phyloP scores from a whole-genome alignment of 768 basidiomycete species.

The Phallus indusiatus region DNA sequence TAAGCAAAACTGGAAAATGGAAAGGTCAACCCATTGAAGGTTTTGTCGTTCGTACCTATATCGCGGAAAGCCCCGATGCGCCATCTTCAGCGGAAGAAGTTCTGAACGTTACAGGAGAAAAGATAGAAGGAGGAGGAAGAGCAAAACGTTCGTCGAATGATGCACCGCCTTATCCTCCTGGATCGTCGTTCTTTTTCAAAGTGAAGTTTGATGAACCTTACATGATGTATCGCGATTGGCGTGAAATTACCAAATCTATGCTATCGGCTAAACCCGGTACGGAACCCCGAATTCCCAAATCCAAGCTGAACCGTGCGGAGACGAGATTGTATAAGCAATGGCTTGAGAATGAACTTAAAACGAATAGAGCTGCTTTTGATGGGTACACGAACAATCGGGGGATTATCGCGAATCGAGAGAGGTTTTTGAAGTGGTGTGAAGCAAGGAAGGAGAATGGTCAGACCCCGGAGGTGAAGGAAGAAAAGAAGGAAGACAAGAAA shows the following conservation, averaged over 20 bases:
- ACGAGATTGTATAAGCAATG: slow-evolving; percentile 73
- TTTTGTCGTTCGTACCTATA: slow-evolving; percentile 81
- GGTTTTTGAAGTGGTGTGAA: slow-evolving; percentile 64
- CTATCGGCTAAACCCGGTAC: slow-evolving; percentile 31
- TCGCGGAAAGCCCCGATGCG: slow-evolving; percentile 27
- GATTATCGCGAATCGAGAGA: slow-evolving; percentile 74
- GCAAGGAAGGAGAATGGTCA: too few relatives aligned
- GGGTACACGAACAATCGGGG: slow-evolving; percentile 65
- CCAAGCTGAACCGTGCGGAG: slow-evolving; percentile 68
- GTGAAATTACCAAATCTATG: slow-evolving; percentile 82
- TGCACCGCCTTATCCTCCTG: slow-evolving; percentile 57
- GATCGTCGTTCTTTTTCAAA: slow-evolving; percentile 95
- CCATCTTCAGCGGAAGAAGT: slow-evolving; percentile 18
- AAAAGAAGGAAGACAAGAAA: slow-evolving; percentile 24
- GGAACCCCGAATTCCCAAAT: slow-evolving; percentile 39
- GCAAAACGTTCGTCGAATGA: slow-evolving; percentile 11
- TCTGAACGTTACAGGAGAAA: neutral
- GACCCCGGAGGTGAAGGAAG: slow-evolving; percentile 33
- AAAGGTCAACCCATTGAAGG: slow-evolving; percentile 82
- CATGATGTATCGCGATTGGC: slow-evolving; percentile 97
- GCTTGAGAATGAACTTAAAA: slow-evolving; percentile 68
- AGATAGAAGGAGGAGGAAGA: slow-evolving; percentile 5
- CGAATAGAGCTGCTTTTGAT: slow-evolving; percentile 48
- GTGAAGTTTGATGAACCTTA: slow-evolving; percentile 99
- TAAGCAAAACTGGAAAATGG: slow-evolving; percentile 66